Conservation (phyloP, 2,329 filamentous ascomycete genomes). For the Pseudogymnoascus sp. region DNA sequence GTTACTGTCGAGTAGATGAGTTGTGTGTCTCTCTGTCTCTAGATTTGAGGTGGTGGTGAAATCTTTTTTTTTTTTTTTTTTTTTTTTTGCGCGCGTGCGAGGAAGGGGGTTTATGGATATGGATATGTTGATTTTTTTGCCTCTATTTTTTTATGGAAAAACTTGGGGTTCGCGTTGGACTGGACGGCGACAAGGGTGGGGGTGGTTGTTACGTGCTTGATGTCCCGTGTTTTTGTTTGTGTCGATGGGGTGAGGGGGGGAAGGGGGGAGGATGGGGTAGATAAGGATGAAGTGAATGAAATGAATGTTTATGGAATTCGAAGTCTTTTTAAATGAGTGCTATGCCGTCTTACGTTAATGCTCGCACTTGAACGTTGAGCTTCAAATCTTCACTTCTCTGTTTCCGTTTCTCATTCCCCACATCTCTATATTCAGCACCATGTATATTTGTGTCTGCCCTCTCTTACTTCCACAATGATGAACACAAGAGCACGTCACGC, state of each 20-base stretch:
- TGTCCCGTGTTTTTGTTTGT: not conserved
- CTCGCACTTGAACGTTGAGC: no score
- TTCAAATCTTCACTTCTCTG: not conserved
- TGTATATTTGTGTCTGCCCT: no score
- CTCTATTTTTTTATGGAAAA: not conserved
- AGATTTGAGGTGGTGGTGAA: not conserved
- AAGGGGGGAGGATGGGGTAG: not conserved
- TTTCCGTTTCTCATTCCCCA: not conserved
- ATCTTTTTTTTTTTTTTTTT: not conserved
- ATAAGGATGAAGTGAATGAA: not conserved
- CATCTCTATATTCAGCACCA: no score
- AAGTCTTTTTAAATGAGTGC: not conserved
- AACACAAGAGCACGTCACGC: no score
- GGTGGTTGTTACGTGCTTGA: not conserved
- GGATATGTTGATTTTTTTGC: not conserved
- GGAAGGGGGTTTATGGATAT: not conserved
- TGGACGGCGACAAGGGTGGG: not conserved
- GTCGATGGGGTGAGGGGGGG: not conserved
- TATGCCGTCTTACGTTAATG: not conserved
- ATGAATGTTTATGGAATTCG: not conserved
- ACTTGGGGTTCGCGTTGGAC: not conserved
- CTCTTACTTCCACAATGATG: no score
- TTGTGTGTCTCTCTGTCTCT: not conserved
- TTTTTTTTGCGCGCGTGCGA: not conserved
- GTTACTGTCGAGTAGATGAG: constrained; percentile 85